Evolutionary conservation across 495 filamentous ascomycete genomes (phyloP).

Genomic region (Chaetomidium leptoderma): DNA sequence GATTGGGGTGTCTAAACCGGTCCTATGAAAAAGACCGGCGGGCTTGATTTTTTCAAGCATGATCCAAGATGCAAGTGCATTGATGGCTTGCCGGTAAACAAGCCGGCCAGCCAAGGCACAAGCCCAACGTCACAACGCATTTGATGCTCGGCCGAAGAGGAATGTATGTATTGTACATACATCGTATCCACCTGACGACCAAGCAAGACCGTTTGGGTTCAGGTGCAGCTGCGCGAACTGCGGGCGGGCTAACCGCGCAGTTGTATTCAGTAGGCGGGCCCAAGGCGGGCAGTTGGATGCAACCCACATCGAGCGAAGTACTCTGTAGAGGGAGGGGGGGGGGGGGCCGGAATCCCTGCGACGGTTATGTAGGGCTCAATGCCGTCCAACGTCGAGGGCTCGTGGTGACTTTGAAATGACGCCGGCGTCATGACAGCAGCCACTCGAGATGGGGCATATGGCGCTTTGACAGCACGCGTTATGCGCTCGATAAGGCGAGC

Average conservation of each 20-base stretch:
- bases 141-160: constrained; percentile 12
- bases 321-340: constrained; percentile 14
- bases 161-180: too few relatives aligned
- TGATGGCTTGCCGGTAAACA: constrained; percentile 6
- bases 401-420: neutral
- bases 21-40: too few relatives aligned
- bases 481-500: constrained; percentile 19
- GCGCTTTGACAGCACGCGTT: constrained; percentile 28
- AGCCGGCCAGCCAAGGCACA: constrained; percentile 15
- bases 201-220: constrained; percentile 30
- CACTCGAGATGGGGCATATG: constrained; percentile 16
- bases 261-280: too few relatives aligned
- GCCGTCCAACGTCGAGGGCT: neutral
- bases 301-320: neutral
- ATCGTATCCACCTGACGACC: neutral
- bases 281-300: constrained; percentile 15
- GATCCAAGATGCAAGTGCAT: constrained; percentile 11
- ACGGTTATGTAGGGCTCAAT: neutral
- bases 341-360: constrained; percentile 19
- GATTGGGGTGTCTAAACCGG: too few relatives aligned
- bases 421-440: neutral
- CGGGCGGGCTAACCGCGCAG: constrained; percentile 30
- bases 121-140: constrained; percentile 11
- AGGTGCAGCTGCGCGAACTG: constrained; percentile 23
- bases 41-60: too few relatives aligned